A percentile compares a stretch with the other conserved stretches of the same genome.
Conservation (phyloP, 2,329 filamentous ascomycete species). For the Microthyrium microscopicum region DNA sequence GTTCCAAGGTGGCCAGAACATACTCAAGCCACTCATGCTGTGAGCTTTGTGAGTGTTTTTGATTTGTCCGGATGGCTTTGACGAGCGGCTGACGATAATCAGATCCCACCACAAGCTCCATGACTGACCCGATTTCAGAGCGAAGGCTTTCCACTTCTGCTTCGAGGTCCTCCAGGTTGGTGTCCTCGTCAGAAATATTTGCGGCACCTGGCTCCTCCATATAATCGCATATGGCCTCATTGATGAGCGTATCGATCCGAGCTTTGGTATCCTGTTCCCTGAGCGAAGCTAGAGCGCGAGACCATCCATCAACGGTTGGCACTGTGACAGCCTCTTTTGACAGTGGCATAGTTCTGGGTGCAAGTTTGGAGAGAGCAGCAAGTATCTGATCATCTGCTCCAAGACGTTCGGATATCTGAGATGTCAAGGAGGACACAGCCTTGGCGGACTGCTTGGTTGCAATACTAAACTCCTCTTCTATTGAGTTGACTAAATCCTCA, state of each 20-base stretch:
- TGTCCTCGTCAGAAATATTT: constrained; percentile 20
- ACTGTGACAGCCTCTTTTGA: constrained; percentile 35
- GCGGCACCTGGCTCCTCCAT: constrained; percentile 31
- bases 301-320: constrained; percentile 37
- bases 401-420: constrained; percentile 34
- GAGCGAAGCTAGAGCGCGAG: constrained; percentile 26
- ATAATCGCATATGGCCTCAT: constrained; percentile 15
- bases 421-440: constrained; percentile 28
- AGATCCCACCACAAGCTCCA: constrained; percentile 54
- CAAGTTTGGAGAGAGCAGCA: constrained; percentile 47
- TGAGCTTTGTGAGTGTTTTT: constrained; percentile 19
- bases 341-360: constrained; percentile 37
- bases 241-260: constrained; percentile 35
- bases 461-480: constrained; percentile 18
- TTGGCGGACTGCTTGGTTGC: constrained; percentile 32
- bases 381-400: constrained; percentile 49
- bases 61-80: constrained; percentile 19
- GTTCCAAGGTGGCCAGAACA: constrained; percentile 23
- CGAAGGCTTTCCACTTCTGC: constrained; percentile 54
- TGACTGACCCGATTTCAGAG: constrained; percentile 50
- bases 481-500: constrained; percentile 15
- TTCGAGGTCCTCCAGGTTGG: constrained; percentile 34
- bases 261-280: constrained; percentile 24
- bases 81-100: constrained; percentile 48
- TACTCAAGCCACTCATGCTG: constrained; percentile 27